Base-by-base conservation (phyloP, 2,329 filamentous ascomycete species). In the Colletotrichum truncatum region DNA sequence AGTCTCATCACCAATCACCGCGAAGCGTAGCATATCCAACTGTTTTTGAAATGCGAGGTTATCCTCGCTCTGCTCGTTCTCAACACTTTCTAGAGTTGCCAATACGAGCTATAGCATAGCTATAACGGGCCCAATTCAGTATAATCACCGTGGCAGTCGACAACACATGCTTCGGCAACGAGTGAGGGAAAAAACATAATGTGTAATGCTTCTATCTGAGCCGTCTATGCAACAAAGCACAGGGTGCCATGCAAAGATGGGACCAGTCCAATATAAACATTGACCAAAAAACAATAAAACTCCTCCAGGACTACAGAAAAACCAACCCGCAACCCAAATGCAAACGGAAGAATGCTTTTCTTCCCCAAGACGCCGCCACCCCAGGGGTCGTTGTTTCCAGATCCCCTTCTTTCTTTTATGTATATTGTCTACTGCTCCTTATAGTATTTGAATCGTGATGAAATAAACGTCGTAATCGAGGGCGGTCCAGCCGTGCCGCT, bases 401-500 rank as follows among this genome's bases (percentile, higher is more conserved):
- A 32, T 16, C 3, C 23, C 14, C 12, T 23, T 49, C 25, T 21
- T 39, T 28, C 39, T 36, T 61, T 55, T 61, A n/a, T 41, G 28
- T 62, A 48, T 54, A 23, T n/a, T 21, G n/a, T 64, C 38, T 61
- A 51, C 26, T 30, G 28, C 25, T 43, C 49, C 25, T 16, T 16
- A 62, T 36, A 23, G 28, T 45, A 28, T 26, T 14, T 32, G 16
- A 41, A 26, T 55, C 62, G 34, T 62, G 26, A 55, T 62, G 34
- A 28, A 56, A 55, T 36, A 14, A n/a, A 49, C 23, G 4, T 65
- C 57, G 62, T 65, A 8, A 62, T 23, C 39, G 48, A 62, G 62
- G 57, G 62, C 43, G 62, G 62, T 49, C 62, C 62, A 65, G 62
- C 62, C 62, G 34, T 62, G 49, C 62, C 62, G 57, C 56, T 65